Conservation (phyloP, 2,329 filamentous ascomycete genomes). For the Venturia aucupariae region DNA sequence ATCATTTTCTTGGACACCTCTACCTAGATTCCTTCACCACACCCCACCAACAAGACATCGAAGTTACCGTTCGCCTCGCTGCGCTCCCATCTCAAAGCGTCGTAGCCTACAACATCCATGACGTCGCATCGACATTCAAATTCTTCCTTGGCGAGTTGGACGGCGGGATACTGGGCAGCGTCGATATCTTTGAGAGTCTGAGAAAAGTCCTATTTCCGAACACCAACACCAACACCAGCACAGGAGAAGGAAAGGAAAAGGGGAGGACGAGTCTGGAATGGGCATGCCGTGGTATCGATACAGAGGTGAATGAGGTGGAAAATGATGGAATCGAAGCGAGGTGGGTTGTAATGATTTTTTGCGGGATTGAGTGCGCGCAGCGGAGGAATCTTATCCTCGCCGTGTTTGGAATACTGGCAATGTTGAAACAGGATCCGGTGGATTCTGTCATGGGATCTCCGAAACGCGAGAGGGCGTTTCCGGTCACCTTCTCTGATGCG, state of each 20-base stretch:
- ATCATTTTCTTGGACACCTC: slow-evolving; percentile 48
- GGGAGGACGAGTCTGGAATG: slow-evolving; percentile 6
- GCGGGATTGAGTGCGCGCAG: slow-evolving; percentile 13
- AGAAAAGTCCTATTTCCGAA: slow-evolving; percentile 40
- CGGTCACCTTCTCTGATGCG: neutral
- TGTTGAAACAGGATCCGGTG: slow-evolving; percentile 9
- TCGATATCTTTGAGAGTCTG: slow-evolving; percentile 52
- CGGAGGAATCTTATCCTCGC: slow-evolving; percentile 14
- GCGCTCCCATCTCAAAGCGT: slow-evolving; percentile 48
- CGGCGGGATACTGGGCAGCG: slow-evolving; percentile 56
- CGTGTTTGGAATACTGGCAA: slow-evolving; percentile 16
- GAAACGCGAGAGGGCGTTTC: neutral
- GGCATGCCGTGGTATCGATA: slow-evolving; percentile 10
- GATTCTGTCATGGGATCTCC: neutral
- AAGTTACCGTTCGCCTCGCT: slow-evolving; percentile 49
- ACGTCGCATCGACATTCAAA: slow-evolving; percentile 60
- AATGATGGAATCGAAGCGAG: neutral
- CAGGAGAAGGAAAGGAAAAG: neutral
- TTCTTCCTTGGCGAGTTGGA: slow-evolving; percentile 53
- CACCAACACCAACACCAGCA: neutral
- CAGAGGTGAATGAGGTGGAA: neutral
- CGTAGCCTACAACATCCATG: slow-evolving; percentile 49
- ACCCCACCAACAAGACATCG: slow-evolving; percentile 27
- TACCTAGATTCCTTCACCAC: slow-evolving; percentile 21
- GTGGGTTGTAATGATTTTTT: slow-evolving; percentile 1